Evolutionary conservation across 192 early-diverging fungal genomes (phyloP).

Genomic region (Cetraspora pellucida): DNA sequence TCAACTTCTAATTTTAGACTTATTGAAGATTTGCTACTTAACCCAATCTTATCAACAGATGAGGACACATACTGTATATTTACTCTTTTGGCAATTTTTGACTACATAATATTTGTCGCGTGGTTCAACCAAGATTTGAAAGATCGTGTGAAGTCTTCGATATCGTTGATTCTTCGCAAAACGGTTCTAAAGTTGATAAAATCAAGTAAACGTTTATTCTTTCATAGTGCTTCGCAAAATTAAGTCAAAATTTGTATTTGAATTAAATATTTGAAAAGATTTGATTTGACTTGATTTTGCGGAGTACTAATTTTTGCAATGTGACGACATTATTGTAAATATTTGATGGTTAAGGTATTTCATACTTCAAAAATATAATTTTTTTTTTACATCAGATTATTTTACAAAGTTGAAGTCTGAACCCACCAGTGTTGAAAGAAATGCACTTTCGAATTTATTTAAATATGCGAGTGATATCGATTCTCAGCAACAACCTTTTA

Average conservation of each 20-base stretch:
- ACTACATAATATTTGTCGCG: background rate
- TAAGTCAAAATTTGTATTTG: no score
- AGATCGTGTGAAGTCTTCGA: background rate
- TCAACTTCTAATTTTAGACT: background rate
- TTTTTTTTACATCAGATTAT: background rate
- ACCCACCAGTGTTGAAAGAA: background rate
- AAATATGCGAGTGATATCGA: background rate
- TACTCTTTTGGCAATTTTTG: background rate
- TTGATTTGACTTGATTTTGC: no score
- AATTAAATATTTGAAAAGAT: no score
- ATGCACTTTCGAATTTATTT: background rate
- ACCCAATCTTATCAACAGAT: background rate
- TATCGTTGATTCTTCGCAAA: background rate
- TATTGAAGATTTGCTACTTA: background rate
- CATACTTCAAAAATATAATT: background rate
- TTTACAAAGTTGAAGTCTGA: background rate
- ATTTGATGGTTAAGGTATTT: no score
- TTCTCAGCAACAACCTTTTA: background rate
- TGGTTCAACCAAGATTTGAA: background rate
- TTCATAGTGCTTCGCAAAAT: no score
- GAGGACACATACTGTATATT: background rate
- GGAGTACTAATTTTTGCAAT: background rate
- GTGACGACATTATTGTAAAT: background rate
- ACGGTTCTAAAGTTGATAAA: background rate
- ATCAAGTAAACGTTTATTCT: background rate